These are phyloP conservation scores for Bacidia gigantensis DNA, from an alignment of 495 filamentous ascomycete genomes.

Conservation along the genomic window DNA sequence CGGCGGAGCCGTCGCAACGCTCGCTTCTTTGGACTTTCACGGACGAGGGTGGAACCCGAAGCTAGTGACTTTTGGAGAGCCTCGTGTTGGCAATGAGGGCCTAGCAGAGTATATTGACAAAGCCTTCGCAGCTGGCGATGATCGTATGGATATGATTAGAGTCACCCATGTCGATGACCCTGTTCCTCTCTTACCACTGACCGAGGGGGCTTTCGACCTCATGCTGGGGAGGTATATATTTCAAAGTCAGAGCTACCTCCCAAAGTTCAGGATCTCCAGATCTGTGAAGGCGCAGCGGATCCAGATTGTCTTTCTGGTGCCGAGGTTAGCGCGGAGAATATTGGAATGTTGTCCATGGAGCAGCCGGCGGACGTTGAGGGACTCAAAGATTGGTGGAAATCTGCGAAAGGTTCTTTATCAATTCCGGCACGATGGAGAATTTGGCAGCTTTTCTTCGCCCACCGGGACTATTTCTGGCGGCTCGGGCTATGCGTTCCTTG, in stretches of 20 bases:
- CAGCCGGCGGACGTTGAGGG: slow-evolving; percentile 16
- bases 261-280: slow-evolving; percentile 45
- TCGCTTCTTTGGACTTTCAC: slow-evolving; percentile 67
- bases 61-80: slow-evolving; percentile 90
- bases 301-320: slow-evolving; percentile 51
- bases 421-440: slow-evolving; percentile 55
- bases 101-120: slow-evolving; percentile 55
- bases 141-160: slow-evolving; percentile 44
- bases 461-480: slow-evolving; percentile 93
- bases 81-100: slow-evolving; percentile 62
- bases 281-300: slow-evolving; percentile 62
- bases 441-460: slow-evolving; percentile 88
- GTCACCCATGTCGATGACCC: slow-evolving; percentile 82
- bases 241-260: slow-evolving; percentile 54
- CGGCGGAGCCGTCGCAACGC: slow-evolving; percentile 79
- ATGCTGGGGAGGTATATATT: slow-evolving; percentile 81
- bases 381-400: slow-evolving; percentile 13
- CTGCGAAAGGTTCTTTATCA: slow-evolving; percentile 23
- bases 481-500: slow-evolving; percentile 81
- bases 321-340: slow-evolving; percentile 19
- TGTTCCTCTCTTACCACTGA: slow-evolving; percentile 72
- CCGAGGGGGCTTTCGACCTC: slow-evolving; percentile 72
- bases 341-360: slow-evolving; percentile 14
- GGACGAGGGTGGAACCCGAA: slow-evolving; percentile 52
- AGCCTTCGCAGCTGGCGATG: slow-evolving; percentile 36